A percentile compares a stretch with the other conserved stretches of the same genome.
These are phyloP conservation scores for Dendryphion nanum DNA, from an alignment of 2,329 filamentous ascomycete genomes.

Conservation along the genomic window DNA sequence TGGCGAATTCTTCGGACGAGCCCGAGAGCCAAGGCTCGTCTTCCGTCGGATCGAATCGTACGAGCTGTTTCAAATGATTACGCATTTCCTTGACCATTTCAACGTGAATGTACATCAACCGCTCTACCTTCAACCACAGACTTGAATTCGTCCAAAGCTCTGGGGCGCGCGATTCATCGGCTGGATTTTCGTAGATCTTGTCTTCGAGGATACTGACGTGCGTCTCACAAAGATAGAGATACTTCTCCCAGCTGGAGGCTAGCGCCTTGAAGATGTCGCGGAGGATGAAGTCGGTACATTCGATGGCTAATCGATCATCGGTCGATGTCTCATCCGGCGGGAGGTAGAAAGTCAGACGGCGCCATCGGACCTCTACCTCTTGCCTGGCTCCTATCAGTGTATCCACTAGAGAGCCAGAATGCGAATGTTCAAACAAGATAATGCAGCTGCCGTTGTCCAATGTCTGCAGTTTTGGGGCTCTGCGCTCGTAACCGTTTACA, in stretches of 20 bases:
- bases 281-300: constrained; percentile 52
- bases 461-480: constrained; percentile 42
- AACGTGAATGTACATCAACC: constrained; percentile 50
- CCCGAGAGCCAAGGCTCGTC: constrained; percentile 42
- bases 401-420: constrained; percentile 48
- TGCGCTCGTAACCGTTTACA: constrained; percentile 29
- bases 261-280: constrained; percentile 51
- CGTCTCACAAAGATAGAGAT: constrained; percentile 46
- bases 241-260: constrained; percentile 46
- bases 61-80: constrained; percentile 36
- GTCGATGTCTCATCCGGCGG: constrained; percentile 43
- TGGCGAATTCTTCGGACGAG: constrained; percentile 44
- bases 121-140: constrained; percentile 53
- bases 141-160: constrained; percentile 53
- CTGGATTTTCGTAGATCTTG: constrained; percentile 54
- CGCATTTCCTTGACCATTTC: constrained; percentile 50
- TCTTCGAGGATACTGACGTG: constrained; percentile 52
- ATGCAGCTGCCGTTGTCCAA: constrained; percentile 52
- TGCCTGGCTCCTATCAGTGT: constrained; percentile 51
- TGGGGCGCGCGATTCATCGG: constrained; percentile 52
- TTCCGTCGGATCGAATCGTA: constrained; percentile 24
- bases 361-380: constrained; percentile 54
- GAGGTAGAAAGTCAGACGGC: constrained; percentile 52
- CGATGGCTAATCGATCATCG: constrained; percentile 44
- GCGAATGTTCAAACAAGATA: constrained; percentile 54